Evolutionary conservation across 495 filamentous ascomycete species (phyloP).

Genomic region (Hypoxylon cercidicola): DNA sequence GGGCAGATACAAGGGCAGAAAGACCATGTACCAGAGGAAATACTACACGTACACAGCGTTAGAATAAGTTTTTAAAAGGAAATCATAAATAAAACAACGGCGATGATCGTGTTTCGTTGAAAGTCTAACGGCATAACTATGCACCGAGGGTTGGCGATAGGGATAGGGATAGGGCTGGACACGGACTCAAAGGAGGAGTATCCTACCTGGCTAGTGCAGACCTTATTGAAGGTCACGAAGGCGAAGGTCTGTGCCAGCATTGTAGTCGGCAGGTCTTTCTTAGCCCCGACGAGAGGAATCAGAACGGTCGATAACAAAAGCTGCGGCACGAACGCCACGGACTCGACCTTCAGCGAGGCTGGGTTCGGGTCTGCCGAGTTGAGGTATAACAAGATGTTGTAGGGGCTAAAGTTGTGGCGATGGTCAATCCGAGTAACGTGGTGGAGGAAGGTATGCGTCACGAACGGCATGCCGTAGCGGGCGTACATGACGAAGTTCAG

Average conservation of each 20-base stretch:
- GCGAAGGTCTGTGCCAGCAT: constrained; percentile 99
- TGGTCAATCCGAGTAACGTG: constrained; percentile 95
- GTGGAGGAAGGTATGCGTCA: constrained; percentile 90
- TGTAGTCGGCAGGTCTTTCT: constrained; percentile 81
- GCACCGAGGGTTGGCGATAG: too few relatives aligned
- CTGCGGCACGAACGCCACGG: constrained; percentile 88
- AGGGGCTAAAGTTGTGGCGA: constrained; percentile 97
- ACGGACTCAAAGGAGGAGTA: background rate
- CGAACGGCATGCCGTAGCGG: constrained; percentile 76
- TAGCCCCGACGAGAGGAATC: constrained; percentile 83
- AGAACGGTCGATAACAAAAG: constrained; percentile 77
- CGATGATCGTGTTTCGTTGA: background rate
- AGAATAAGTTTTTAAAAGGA: background rate
- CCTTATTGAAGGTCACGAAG: constrained; percentile 98
- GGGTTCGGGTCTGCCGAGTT: constrained; percentile 66
- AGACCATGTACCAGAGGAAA: constrained; percentile 96
- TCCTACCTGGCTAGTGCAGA: constrained; percentile 93
- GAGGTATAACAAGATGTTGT: constrained; percentile 91
- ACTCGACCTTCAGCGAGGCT: constrained; percentile 68
- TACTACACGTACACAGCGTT: constrained; percentile 68
- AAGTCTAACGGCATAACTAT: background rate
- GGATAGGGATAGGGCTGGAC: background rate
- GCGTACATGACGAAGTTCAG: constrained; percentile 83
- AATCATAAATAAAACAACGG: background rate
- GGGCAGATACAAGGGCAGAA: constrained; percentile 91